These are phyloP conservation scores for Tubosaeta sp. DNA, from an alignment of 768 basidiomycete genomes.

Conservation along the genomic window DNA sequence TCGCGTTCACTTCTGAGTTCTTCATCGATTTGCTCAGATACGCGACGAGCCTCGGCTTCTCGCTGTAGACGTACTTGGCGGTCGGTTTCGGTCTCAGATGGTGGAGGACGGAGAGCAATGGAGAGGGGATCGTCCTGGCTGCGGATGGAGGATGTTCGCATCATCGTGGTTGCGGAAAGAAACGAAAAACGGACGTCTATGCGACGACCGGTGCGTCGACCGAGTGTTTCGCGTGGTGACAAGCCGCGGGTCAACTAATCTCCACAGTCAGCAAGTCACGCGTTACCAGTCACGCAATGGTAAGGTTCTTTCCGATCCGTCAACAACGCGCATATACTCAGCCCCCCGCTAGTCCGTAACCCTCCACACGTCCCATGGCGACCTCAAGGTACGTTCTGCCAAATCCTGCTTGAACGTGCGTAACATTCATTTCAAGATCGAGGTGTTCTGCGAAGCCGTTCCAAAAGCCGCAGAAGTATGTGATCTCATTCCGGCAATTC, in stretches of 20 bases:
- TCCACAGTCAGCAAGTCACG: slow-evolving; percentile 12
- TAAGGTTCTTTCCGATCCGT: slow-evolving; percentile 20
- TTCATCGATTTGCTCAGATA: slow-evolving; percentile 81
- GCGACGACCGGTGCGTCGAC: not conserved
- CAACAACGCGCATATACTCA: slow-evolving; percentile 21
- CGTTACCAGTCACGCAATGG: slow-evolving; percentile 29
- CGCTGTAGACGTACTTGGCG: slow-evolving; percentile 53
- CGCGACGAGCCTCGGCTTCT: slow-evolving; percentile 71
- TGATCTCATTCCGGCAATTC: not conserved
- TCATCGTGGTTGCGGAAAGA: slow-evolving; percentile 41
- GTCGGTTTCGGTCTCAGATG: slow-evolving; percentile 61
- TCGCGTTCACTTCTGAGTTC: slow-evolving; percentile 69
- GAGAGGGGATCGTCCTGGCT: slow-evolving; percentile 76
- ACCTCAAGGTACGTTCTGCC: slow-evolving; percentile 71
- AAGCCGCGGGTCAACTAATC: not conserved
- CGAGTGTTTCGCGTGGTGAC: not conserved
- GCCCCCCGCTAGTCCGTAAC: slow-evolving; percentile 72
- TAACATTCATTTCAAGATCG: slow-evolving; percentile 54
- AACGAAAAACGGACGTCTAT: slow-evolving; percentile 12
- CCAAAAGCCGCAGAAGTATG: slow-evolving; percentile 92
- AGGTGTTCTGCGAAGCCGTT: slow-evolving; percentile 95
- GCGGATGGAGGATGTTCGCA: slow-evolving; percentile 69
- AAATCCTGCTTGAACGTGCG: not conserved
- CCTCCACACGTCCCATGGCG: slow-evolving; percentile 89
- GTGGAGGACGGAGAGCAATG: slow-evolving; percentile 59